phyloP scores from a whole-genome alignment of 192 early-diverging fungal species.

The Entophlyctis luteolus region DNA sequence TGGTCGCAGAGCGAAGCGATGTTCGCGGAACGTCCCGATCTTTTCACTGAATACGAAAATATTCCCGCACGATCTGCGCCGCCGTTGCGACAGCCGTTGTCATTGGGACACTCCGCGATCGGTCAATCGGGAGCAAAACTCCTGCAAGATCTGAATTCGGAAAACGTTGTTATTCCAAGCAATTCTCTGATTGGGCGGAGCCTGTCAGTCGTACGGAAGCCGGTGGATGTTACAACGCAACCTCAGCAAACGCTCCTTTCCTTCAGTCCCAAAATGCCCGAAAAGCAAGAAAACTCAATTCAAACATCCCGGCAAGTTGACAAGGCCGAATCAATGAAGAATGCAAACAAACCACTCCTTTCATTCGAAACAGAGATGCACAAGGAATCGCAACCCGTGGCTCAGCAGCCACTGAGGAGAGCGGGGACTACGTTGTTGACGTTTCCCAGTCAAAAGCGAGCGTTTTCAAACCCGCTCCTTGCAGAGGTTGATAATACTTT shows the following conservation, averaged over 20 bases:
- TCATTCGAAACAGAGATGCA: no score
- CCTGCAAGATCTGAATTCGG: not conserved
- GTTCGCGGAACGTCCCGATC: slow-evolving; percentile 41
- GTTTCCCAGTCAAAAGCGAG: not conserved
- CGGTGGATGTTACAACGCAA: not conserved
- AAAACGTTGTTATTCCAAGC: not conserved
- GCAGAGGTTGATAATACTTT: no score
- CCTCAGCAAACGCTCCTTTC: not conserved
- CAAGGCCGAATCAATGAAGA: no score
- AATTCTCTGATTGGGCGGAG: slow-evolving; percentile 1
- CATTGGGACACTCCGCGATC: not conserved
- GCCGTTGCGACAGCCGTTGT: not conserved
- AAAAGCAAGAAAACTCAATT: no score
- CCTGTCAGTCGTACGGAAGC: no score
- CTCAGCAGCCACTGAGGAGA: no score
- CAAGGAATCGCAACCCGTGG: not conserved
- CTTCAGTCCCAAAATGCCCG: not conserved
- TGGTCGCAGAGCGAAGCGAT: slow-evolving; percentile 32
- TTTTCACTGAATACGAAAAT: slow-evolving; percentile 39
- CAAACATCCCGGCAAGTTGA: no score
- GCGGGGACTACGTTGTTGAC: not conserved
- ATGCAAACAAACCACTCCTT: slow-evolving; percentile 5
- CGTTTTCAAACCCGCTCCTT: not conserved
- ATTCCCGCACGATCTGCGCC: slow-evolving; percentile 27
- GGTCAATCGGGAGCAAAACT: not conserved